Conservation (phyloP, 345 rosid species). For the Hibiscus trionum region DNA sequence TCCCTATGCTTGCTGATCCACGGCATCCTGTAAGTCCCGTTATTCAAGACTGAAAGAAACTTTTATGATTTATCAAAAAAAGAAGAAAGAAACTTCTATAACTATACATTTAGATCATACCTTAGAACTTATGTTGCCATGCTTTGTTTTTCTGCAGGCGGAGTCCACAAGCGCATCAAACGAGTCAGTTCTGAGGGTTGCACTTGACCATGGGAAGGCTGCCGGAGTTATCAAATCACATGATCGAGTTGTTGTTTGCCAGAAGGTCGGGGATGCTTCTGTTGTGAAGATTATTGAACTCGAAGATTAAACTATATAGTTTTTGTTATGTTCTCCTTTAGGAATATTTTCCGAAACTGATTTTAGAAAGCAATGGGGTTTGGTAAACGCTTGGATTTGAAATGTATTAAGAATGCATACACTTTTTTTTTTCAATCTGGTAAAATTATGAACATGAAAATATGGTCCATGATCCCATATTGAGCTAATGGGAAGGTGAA, state of each 20-base stretch:
- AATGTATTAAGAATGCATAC: conserved; percentile 3
- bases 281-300: conserved; percentile 93
- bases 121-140: neutral
- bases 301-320: conserved; percentile 40
- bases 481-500: neutral
- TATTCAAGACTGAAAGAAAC: neutral
- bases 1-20: conserved; percentile 94
- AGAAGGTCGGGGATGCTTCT: conserved; percentile 90
- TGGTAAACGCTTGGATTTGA: conserved; percentile 4
- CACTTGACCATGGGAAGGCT: conserved; percentile 76
- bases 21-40: conserved; percentile 66
- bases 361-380: conserved; percentile 11
- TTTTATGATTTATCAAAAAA: neutral
- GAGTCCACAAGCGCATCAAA: conserved; percentile 81
- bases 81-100: neutral
- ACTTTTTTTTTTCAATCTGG: no score
- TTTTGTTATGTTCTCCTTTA: neutral
- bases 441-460: neutral
- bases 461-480: neutral
- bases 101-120: neutral
- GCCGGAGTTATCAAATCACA: conserved; percentile 75
- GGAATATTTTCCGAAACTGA: neutral
- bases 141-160: conserved; percentile 35
- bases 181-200: conserved; percentile 81
- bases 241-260: conserved; percentile 89